These are phyloP conservation scores for Miscanthus sacchariflorus DNA, from an alignment of 202 grass and related monocot genomes.

Conservation along the genomic window DNA sequence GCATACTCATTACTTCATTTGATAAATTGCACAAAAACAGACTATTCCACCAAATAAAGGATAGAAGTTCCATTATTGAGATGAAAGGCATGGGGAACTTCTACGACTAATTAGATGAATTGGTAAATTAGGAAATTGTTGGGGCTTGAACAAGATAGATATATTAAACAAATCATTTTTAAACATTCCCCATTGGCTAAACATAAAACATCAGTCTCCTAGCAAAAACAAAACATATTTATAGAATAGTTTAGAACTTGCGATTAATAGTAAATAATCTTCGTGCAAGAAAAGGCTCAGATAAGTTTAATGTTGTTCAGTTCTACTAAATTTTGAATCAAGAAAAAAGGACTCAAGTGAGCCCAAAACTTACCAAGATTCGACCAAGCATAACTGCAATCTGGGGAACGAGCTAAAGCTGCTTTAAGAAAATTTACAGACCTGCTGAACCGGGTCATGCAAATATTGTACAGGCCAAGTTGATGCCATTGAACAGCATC, in stretches of 20 bases:
- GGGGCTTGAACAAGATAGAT: conserved; percentile 9
- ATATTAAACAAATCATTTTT: conserved; percentile 25
- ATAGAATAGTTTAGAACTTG: conserved; percentile 6
- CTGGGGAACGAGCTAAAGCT: conserved; percentile 73
- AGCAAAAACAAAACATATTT: conserved; percentile 11
- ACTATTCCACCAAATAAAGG: neutral
- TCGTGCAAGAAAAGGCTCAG: conserved; percentile 1
- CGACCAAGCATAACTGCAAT: conserved; percentile 96
- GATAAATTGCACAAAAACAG: conserved; percentile 10
- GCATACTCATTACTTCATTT: conserved; percentile 18
- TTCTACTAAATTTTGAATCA: conserved; percentile 20
- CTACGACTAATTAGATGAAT: conserved; percentile 25
- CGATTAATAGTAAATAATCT: neutral
- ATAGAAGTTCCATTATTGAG: conserved; percentile 20
- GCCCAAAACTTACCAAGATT: conserved; percentile 82
- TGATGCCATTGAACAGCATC: conserved; percentile 99
- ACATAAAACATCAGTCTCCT: neutral
- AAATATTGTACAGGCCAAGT: conserved; percentile 93
- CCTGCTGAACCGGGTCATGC: conserved; percentile 76
- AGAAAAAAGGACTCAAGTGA: conserved; percentile 30
- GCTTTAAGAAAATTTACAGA: conserved; percentile 96
- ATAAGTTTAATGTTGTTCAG: neutral
- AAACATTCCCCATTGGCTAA: conserved; percentile 7
- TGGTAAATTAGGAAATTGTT: conserved; percentile 4
- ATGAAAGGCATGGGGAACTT: neutral